Conservation (phyloP, 164 flowering plant species). For the Berberis vulgaris region DNA sequence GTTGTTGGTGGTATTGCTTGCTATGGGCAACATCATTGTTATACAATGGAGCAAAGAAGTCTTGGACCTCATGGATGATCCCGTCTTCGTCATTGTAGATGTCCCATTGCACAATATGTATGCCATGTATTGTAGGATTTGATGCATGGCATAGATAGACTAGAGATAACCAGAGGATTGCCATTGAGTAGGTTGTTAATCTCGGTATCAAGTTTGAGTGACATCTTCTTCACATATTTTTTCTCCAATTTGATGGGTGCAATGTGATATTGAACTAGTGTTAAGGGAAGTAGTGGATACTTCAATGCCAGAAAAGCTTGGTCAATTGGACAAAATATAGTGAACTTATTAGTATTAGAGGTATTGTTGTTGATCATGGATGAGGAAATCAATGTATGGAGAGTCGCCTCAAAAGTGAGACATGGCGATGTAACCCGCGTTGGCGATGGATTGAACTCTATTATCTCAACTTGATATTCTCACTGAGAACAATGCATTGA, state of each 20-base stretch:
- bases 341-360: neutral
- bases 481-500: neutral
- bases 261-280: constrained; percentile 1
- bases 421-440: constrained; percentile 7
- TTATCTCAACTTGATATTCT: neutral
- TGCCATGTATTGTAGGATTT: constrained; percentile 1
- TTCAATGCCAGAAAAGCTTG: neutral
- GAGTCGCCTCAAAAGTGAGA: constrained; percentile 5
- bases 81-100: constrained; percentile 7
- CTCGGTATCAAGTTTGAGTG: constrained; percentile 1
- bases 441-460: neutral
- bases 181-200: constrained; percentile 10
- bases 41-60: constrained; percentile 10
- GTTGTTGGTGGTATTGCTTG: no score
- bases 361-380: neutral
- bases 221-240: neutral
- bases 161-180: constrained; percentile 10
- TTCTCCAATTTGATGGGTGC: neutral
- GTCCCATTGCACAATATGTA: constrained; percentile 11
- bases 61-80: constrained; percentile 11
- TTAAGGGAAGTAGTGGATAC: constrained; percentile 1
- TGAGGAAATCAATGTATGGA: neutral
- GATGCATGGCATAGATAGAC: neutral
- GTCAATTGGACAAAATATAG: constrained; percentile 9
- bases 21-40: no score